Evolutionary conservation across 371 early-diverging fungal genomes (phyloP), one percentile per base, ranked within the genome.

Genomic region (Lichtheimia hyalospora): DNA sequence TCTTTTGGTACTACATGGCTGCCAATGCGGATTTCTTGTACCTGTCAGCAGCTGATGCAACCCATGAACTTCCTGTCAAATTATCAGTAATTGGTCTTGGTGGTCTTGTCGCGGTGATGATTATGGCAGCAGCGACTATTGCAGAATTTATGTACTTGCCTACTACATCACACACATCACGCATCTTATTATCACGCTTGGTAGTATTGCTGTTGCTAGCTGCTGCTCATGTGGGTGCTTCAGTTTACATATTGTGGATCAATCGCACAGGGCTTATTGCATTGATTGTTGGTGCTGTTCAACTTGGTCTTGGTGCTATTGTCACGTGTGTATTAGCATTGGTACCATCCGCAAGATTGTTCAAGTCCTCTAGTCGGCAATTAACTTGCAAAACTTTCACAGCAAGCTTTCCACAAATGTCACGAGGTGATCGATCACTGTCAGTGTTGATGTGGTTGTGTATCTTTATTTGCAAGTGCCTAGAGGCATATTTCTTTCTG

Each of bases 1-100:
- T 87, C 6, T 94, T 92, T 69, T 93, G 89, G 82, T 92, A 92
- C 71, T 91, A 89, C 67, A 90, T 89, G 67, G 82, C 90, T 54
- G 87, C 85, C 60, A 88, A 86, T 53, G 80, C 86, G 14, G 82
- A 86, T 42, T 92, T 90, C 66, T 43, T 92, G 25, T 89, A 90
- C 61, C 16, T 62, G 5, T 61, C 55, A 46, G 54, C 49, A n/a
- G 58, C 53, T 2, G 75, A 76, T 3, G 62, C 55, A 42, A 56
- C 50, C 18, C 57, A 55, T 3, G 75, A 76, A 21, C 63, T 69
- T 7, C 84, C 86, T 0, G 83, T 83, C 24, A 83, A 79, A 27
- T 71, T 76, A 40, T 86, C 91, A 5, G 73, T 91, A 7, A 72
- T 88, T 23, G 92, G 85, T 1, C 71, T 89, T 1, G 92, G 92